These are phyloP conservation scores for Tanacetum coccineum DNA, from an alignment of 129 eudicot genomes.

Conservation along the genomic window DNA sequence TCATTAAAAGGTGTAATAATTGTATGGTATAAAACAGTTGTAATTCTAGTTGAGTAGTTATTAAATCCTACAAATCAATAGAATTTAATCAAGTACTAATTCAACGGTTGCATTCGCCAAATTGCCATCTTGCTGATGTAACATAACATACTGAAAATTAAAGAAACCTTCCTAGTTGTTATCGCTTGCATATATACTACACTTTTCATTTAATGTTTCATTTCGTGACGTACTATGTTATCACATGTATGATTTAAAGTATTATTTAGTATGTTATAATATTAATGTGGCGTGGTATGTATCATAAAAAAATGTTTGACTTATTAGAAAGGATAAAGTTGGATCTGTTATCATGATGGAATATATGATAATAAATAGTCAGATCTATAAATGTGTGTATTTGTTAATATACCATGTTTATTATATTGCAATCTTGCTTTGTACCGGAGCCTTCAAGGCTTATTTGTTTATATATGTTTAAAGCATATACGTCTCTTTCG, in stretches of 20 bases:
- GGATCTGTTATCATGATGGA: neutral
- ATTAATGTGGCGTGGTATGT: neutral
- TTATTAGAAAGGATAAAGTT: conserved; percentile 1
- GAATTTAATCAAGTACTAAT: neutral
- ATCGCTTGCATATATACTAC: neutral
- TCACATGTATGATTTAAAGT: too few species aligned
- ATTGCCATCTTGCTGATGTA: conserved; percentile 5
- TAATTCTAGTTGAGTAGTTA: neutral
- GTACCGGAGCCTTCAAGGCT: conserved; percentile 22
- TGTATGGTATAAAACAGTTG: neutral
- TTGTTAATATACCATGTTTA: neutral
- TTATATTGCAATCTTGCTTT: conserved; percentile 13
- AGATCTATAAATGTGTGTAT: conserved; percentile 18
- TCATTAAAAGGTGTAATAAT: too few species aligned
- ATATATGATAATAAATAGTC: neutral
- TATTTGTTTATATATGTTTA: conserved; percentile 2
- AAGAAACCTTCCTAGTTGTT: neutral
- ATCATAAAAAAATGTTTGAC: conserved; percentile 2
- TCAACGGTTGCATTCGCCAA: neutral
- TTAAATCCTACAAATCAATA: too few species aligned
- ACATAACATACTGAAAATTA: neutral
- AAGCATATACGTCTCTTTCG: conserved; percentile 16
- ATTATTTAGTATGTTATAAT: neutral
- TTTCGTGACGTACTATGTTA: neutral
- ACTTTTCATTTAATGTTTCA: neutral